Evolutionary conservation across 441 rosid genomes (phyloP).

Genomic region (Erodium texanum): DNA sequence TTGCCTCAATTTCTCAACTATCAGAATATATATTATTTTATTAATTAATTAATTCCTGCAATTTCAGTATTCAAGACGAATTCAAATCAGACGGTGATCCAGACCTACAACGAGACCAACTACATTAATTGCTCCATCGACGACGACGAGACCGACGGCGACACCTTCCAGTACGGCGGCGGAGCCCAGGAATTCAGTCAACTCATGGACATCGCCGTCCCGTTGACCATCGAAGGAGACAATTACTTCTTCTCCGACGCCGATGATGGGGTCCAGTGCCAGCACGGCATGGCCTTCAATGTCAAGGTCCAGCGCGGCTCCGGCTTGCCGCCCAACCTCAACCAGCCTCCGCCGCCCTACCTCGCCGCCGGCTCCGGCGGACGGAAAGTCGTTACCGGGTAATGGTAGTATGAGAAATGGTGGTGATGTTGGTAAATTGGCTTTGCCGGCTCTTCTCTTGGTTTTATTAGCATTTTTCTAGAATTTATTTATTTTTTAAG

Average conservation of each 20-base stretch:
- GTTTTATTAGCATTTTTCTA: too few species aligned
- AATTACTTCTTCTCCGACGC: slow-evolving; percentile 52
- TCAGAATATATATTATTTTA: not conserved
- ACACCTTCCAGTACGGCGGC: slow-evolving; percentile 37
- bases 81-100: slow-evolving; percentile 48
- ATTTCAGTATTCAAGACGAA: slow-evolving; percentile 43
- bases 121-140: slow-evolving; percentile 28
- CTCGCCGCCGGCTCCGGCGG: slow-evolving; percentile 29
- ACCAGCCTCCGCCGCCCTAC: slow-evolving; percentile 57
- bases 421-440: too few species aligned
- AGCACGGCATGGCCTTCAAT: slow-evolving; percentile 43
- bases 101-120: slow-evolving; percentile 49
- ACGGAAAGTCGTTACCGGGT: not conserved
- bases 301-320: slow-evolving; percentile 43
- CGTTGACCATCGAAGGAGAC: slow-evolving; percentile 38
- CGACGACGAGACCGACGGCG: slow-evolving; percentile 32
- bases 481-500: too few species aligned
- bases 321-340: slow-evolving; percentile 59
- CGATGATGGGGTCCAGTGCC: slow-evolving; percentile 48
- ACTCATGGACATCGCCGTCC: slow-evolving; percentile 31
- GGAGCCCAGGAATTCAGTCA: slow-evolving; percentile 27
- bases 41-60: too few species aligned
- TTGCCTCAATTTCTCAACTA: not conserved
- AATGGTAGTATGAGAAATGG: too few species aligned
- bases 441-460: not conserved